These are phyloP conservation scores for Rhinocladiella mackenziei DNA, from an alignment of 2,329 filamentous ascomycete species.

Conservation along the genomic window DNA sequence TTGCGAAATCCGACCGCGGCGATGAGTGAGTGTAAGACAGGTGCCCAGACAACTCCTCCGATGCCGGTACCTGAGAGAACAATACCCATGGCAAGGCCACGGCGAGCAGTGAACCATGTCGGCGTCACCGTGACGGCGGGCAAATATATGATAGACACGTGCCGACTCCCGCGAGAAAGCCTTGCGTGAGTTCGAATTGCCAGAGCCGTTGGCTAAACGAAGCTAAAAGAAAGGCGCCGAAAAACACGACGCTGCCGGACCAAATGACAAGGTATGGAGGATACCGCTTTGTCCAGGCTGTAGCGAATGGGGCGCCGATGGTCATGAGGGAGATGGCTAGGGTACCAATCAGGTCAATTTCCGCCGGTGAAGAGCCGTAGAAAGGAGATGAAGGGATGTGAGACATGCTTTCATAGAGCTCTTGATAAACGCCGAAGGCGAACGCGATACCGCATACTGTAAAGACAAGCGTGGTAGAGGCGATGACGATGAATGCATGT, in stretches of 20 bases:
- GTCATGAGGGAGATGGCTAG: slow-evolving; percentile 37
- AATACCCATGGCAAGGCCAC: slow-evolving; percentile 58
- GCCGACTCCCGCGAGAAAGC: slow-evolving; percentile 57
- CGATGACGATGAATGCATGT: no score
- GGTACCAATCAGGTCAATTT: slow-evolving; percentile 41
- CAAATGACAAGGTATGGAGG: slow-evolving; percentile 33
- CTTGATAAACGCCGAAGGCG: slow-evolving; percentile 41
- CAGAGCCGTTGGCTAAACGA: slow-evolving; percentile 44
- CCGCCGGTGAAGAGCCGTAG: slow-evolving; percentile 34
- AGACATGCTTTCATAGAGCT: slow-evolving; percentile 37
- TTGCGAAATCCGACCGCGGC: not conserved
- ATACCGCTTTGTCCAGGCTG: slow-evolving; percentile 36
- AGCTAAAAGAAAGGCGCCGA: slow-evolving; percentile 33
- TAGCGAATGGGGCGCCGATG: slow-evolving; percentile 36
- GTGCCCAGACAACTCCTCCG: slow-evolving; percentile 54
- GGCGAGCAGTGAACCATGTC: slow-evolving; percentile 57
- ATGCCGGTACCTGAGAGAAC: slow-evolving; percentile 55
- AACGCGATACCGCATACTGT: slow-evolving; percentile 39
- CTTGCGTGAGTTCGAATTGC: slow-evolving; percentile 41
- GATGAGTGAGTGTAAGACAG: slow-evolving; percentile 28
- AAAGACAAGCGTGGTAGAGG: no score
- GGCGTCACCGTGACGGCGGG: slow-evolving; percentile 52
- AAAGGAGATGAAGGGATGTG: slow-evolving; percentile 34
- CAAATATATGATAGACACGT: slow-evolving; percentile 58
- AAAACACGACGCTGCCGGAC: slow-evolving; percentile 35